Base-by-base conservation (phyloP, 495 filamentous ascomycete species). In the Hyaloscypha variabilis region DNA sequence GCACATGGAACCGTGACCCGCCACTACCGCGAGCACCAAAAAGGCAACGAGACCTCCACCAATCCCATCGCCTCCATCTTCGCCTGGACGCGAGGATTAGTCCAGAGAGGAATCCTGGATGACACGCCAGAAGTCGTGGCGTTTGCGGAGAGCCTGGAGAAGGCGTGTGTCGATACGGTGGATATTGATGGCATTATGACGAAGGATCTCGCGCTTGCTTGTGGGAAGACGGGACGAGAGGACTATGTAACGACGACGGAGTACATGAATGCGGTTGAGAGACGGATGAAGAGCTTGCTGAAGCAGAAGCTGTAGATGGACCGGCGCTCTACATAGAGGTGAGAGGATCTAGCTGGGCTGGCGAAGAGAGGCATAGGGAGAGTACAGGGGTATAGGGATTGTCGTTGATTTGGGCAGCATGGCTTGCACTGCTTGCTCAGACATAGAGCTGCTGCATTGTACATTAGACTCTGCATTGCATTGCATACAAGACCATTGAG, bases 11-110 rank as follows among this genome's bases (percentile, higher is more conserved):
- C 95, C 64, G 95, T 99, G 52, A 99, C 95, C 53, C 91, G 95
- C 64, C 95, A 99, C 84, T 99, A 93, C 87, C 92, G 95, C 72
- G 94, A 97, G 82, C 91, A 97, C 87, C 94, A 98, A 81, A 95
- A 96, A 81, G 95, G 95, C 76, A 85, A 87, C 68, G 92, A 96
- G 79, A 99, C 95, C 58, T 97, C 93, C 57, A 99, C 95, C 67
- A 99, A 99, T 87, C 95, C 95, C 62, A 97, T 99, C 69, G 95
- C 95, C 67, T 94, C 91, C 71, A 97, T 99, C 79, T 99, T 97
- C 78, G 95, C 95, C 71, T 99, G 95, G 95, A 98, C 95, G 57
- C 90, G 95, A 52, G 95, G 95, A 66, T 83, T 99, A n/a, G 81
- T 91, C 58, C 93, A 97, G 82, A 89, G 95, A 67, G 95, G 94